Conservation (phyloP, 257 asterid species). For the Phtheirospermum japonicum region DNA sequence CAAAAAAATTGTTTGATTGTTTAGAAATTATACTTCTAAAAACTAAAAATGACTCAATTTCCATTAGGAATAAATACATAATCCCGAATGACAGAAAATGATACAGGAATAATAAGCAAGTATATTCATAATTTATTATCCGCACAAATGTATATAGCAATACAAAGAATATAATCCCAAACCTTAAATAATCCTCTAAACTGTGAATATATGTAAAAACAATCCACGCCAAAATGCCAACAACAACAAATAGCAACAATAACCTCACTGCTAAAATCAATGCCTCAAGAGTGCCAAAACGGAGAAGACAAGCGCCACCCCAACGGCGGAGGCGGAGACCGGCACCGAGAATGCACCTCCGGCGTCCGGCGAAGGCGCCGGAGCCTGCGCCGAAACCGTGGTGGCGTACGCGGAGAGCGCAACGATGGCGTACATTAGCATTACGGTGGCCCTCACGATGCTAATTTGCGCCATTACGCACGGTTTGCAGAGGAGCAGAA, state of each 20-base stretch:
- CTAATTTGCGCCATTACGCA: constrained; percentile 49
- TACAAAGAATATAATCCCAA: constrained; percentile 21
- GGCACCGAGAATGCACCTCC: constrained; percentile 49
- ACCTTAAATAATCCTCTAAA: neutral
- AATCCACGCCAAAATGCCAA: neutral
- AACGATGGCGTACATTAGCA: constrained; percentile 30
- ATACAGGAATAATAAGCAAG: neutral
- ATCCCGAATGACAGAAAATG: too few relatives aligned
- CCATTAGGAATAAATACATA: too few relatives aligned
- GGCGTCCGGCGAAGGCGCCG: constrained; percentile 47
- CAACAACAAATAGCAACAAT: neutral
- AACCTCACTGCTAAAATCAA: constrained; percentile 27
- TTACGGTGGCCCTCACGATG: constrained; percentile 28
- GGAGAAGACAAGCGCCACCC: constrained; percentile 42
- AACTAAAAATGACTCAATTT: too few relatives aligned
- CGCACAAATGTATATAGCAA: constrained; percentile 10
- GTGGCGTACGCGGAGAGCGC: constrained; percentile 33
- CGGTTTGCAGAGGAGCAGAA: neutral
- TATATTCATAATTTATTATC: constrained; percentile 17
- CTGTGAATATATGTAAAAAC: too few relatives aligned
- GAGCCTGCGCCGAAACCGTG: constrained; percentile 43
- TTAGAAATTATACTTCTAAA: too few relatives aligned
- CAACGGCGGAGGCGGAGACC: constrained; percentile 38
- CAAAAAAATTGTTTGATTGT: too few relatives aligned
- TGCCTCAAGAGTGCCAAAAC: constrained; percentile 40